Evolutionary conservation across 441 rosid genomes (phyloP), one percentile per base, ranked within the genome.

Genomic region (Pelargonium citronellum): DNA sequence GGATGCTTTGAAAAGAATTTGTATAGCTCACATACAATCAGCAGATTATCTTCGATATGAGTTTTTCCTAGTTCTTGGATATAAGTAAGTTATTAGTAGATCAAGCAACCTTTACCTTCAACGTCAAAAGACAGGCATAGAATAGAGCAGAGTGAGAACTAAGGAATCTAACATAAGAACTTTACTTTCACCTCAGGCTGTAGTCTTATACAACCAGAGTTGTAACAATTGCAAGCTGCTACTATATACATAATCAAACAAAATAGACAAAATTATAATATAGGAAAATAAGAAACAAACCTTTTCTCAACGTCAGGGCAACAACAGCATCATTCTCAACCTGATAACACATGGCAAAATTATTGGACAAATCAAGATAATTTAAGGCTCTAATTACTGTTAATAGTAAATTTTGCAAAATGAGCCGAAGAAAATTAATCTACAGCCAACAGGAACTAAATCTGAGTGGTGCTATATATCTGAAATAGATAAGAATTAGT

Each of bases 281-380:
- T 22, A 77, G 69, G 15, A 60, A 75, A 75, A 64, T 22, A 53
- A 69, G 76, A 70, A 67, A 64, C 12, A 49, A 68, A 91, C 97
- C 94, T 94, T 87, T 91, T 74, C 89, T 87, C 75, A 89, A 80
- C 22, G 97, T 85, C 82, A 94, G 75, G 58, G 97, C 96, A 75
- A 94, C 89, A n/a, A 89, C 86, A 55, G 95, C 91, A 76, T 94
- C 99, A 77, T 94, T 94, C 83, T 94, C 97, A 77, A 94, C 96
- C 99, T 94, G 85, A 62, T 83, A 80, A 69, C 2, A 41, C 27
- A 41, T n/a, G 51, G 71, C 20, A 20, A 69, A 37, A 51, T 19
- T 64, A 63, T 66, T 5, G 20, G 20, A 8, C 13, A 15, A 1
- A 4, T 67, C 11, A 22, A 22, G 24, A 22, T 22, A 22, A 22